Conservation (phyloP, 2,329 filamentous ascomycete genomes). For the Trichoderma koningii region DNA sequence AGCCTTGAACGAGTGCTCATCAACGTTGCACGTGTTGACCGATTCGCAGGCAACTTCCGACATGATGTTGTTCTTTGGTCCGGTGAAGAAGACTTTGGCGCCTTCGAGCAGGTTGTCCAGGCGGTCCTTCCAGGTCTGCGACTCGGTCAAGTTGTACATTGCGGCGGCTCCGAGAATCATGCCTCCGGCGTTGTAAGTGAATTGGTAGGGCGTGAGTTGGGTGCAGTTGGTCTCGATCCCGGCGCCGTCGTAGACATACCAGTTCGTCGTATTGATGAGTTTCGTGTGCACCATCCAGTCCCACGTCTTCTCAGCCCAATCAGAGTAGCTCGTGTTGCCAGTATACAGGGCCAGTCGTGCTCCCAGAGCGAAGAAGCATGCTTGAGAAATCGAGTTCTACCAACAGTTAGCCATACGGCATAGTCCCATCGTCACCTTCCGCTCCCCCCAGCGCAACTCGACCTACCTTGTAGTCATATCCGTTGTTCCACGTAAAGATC, state of each 20-base stretch:
- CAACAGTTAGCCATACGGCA: slow-evolving; percentile 49
- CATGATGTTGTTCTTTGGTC: slow-evolving; percentile 58
- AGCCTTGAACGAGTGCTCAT: slow-evolving; percentile 66
- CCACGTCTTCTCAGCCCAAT: slow-evolving; percentile 76
- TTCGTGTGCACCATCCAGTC: slow-evolving; percentile 63
- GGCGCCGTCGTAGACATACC: slow-evolving; percentile 64
- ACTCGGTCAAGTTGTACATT: slow-evolving; percentile 65
- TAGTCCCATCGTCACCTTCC: not conserved
- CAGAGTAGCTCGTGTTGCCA: slow-evolving; percentile 71
- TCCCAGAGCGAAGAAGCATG: slow-evolving; percentile 63
- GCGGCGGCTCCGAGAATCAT: slow-evolving; percentile 67
- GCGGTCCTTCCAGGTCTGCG: slow-evolving; percentile 58
- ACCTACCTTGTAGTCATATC: slow-evolving; percentile 69
- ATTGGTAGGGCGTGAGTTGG: slow-evolving; percentile 61
- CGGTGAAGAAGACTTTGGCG: slow-evolving; percentile 57
- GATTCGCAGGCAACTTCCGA: slow-evolving; percentile 67
- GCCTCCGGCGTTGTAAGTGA: slow-evolving; percentile 68
- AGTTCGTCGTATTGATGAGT: slow-evolving; percentile 59
- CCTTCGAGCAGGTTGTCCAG: slow-evolving; percentile 59
- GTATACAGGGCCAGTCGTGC: slow-evolving; percentile 76
- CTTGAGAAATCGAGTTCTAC: slow-evolving; percentile 64
- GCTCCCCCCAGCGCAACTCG: not conserved
- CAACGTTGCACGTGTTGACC: slow-evolving; percentile 60
- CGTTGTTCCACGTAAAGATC: slow-evolving; percentile 79
- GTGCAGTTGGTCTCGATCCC: slow-evolving; percentile 60